phyloP scores from a whole-genome alignment of 179 eudicot genomes.

The Silene coronaria region DNA sequence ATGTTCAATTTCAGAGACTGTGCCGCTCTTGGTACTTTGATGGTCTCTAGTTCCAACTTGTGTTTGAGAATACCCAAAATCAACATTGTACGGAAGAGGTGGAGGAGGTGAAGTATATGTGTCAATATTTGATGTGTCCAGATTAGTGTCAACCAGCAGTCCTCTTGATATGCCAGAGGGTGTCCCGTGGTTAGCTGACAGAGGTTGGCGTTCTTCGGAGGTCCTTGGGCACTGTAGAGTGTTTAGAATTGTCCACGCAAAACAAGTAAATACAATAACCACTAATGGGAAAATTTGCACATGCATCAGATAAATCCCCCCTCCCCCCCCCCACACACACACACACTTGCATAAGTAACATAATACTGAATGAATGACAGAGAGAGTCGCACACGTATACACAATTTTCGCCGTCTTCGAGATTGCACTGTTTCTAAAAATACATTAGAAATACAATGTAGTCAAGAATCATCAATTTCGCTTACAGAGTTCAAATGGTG shows the following conservation, averaged over 20 bases:
- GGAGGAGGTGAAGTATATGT: constrained; percentile 68
- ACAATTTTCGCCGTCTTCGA: background rate
- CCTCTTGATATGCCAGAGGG: constrained; percentile 37
- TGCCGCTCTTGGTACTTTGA: constrained; percentile 34
- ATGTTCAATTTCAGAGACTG: constrained; percentile 26
- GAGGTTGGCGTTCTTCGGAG: constrained; percentile 55
- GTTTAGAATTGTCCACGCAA: background rate
- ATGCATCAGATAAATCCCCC: too few species aligned
- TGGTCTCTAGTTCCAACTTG: constrained; percentile 26
- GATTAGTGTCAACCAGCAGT: constrained; percentile 66
- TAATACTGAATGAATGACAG: too few species aligned
- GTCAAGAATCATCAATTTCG: background rate
- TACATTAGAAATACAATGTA: background rate
- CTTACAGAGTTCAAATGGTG: background rate
- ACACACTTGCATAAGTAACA: too few species aligned
- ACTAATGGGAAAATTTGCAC: background rate
- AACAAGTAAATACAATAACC: background rate
- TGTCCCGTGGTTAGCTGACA: constrained; percentile 47
- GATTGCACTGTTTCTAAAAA: background rate
- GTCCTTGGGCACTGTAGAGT: constrained; percentile 55
- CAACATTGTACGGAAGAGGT: constrained; percentile 56
- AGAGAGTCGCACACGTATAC: too few species aligned
- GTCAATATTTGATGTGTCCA: constrained; percentile 61
- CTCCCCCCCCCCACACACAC: too few species aligned
- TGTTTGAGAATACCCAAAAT: constrained; percentile 41